Evolutionary conservation across 192 early-diverging fungal species (phyloP), one percentile per base, ranked within the genome.

Genomic region (Endogone sp.): DNA sequence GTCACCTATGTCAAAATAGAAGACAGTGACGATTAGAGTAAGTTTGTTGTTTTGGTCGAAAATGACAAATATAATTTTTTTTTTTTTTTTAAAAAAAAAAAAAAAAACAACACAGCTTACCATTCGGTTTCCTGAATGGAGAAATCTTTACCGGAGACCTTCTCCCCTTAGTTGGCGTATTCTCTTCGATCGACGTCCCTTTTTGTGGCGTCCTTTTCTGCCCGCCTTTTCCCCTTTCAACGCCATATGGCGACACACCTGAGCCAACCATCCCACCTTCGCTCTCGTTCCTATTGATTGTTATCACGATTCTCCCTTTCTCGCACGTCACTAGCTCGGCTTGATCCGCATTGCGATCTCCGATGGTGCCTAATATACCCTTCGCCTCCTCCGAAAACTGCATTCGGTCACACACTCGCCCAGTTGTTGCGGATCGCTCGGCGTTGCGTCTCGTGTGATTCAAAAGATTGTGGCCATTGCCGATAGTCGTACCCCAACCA

Each of bases 321-420:
- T 49, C 37, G 37, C 37, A 11, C 37, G 0, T 49, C 9, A 49
- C 16, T 6, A 49, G 37, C 37, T 49, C 37, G 9, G 16, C 37
- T 16, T 49, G 6, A 6, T 16, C 37, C 9, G 37, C 37, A 16
- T 49, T 16, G 16, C 37, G 37, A 16, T 49, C 6, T 6, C 37
- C 60, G 4, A 30, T 62, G 60, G 72, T 24, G 22, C 20, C 68
- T 69, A 49, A 62, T 62, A 23, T 60, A 63, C 4, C 29, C 58
- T 3, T 68, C 66, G 21, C 71, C 72, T 49, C 25, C 70, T 44
- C 71, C 65, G 32, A 37, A 56, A 26, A 72, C 75, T 3, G 66
- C 37, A 60, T 77, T 64, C 10, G 62, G 37, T 70, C 72, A 23
- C 65, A 32, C 30, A 62, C 68, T 8, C 49, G 68, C 29, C 59